phyloP scores from a whole-genome alignment of 108 stramenopile genomes.

The Craspedostauros australis region DNA sequence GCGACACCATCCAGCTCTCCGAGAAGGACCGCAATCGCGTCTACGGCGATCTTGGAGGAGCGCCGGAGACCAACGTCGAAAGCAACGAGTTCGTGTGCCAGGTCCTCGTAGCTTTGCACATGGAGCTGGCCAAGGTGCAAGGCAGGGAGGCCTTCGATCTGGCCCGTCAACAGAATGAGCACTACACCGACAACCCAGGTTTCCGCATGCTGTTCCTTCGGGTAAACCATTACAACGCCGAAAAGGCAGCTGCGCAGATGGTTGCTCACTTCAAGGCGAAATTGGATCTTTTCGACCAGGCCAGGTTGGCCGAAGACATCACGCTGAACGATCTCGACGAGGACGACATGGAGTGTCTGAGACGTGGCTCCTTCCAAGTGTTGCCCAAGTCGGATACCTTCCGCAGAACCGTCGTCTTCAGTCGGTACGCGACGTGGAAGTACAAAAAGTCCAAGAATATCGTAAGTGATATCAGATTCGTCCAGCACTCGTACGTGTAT shows the following conservation, averaged over 20 bases:
- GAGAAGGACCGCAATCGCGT: too few species aligned
- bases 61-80: too few species aligned
- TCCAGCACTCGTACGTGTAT: too few species aligned
- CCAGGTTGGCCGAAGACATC: slow-evolving; percentile 9
- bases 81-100: too few species aligned
- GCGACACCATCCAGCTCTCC: too few species aligned
- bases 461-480: too few species aligned
- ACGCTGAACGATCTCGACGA: slow-evolving; percentile 3
- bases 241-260: slow-evolving; percentile 5
- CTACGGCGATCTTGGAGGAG: too few species aligned
- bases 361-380: slow-evolving; percentile 5
- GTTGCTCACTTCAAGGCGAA: slow-evolving; percentile 4
- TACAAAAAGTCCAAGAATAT: slow-evolving; percentile 27
- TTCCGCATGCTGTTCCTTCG: not conserved
- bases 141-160: not conserved
- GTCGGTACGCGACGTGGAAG: too few species aligned
- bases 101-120: too few species aligned
- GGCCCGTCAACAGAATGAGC: not conserved
- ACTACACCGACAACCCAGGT: not conserved
- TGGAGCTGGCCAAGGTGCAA: too few species aligned
- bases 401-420: slow-evolving; percentile 21
- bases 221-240: not conserved
- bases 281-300: slow-evolving; percentile 9
- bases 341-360: slow-evolving; percentile 2
- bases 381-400: slow-evolving; percentile 7